Base-by-base conservation (phyloP, 139 green algal species). In the Ettlia oleoabundans region DNA sequence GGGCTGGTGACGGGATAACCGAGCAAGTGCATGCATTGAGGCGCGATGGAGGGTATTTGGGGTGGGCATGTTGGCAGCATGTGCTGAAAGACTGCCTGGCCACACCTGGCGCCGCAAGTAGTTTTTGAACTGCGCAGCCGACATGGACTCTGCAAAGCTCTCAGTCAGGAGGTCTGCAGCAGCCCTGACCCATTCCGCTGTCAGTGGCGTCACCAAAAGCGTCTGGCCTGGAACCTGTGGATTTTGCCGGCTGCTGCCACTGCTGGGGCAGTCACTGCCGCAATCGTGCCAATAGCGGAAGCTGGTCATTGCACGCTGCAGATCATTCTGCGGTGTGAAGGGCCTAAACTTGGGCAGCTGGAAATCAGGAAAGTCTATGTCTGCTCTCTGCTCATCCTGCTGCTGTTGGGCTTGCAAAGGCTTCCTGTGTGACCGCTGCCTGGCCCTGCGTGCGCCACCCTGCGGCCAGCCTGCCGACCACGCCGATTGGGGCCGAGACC, bases 31-130 rank as follows among this genome's bases (percentile, higher is more conserved):
- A n/a, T n/a, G n/a, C n/a, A n/a, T n/a, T n/a, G n/a, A n/a, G n/a
- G n/a, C n/a, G n/a, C n/a, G n/a, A n/a, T n/a, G n/a, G n/a, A n/a
- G n/a, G n/a, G n/a, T n/a, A n/a, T n/a, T n/a, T n/a, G n/a, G n/a
- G n/a, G n/a, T n/a, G n/a, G n/a, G n/a, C n/a, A n/a, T n/a, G n/a
- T n/a, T n/a, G n/a, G n/a, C n/a, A n/a, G n/a, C n/a, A n/a, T n/a
- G n/a, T n/a, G n/a, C n/a, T n/a, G n/a, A n/a, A n/a, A n/a, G n/a
- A n/a, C n/a, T n/a, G n/a, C n/a, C n/a, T n/a, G n/a, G n/a, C n/a
- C n/a, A n/a, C n/a, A 95, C 93, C 52, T 94, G 91, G 38, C 78
- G 61, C 32, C 66, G 78, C 52, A 92, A 53, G 68, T 85, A 89
- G 78, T 85, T 88, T 66, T 92, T 93, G 8, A 83, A 73, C 0